These are phyloP conservation scores for Penicillium capsulatum DNA, from an alignment of 2,329 filamentous ascomycete species.

Conservation along the genomic window DNA sequence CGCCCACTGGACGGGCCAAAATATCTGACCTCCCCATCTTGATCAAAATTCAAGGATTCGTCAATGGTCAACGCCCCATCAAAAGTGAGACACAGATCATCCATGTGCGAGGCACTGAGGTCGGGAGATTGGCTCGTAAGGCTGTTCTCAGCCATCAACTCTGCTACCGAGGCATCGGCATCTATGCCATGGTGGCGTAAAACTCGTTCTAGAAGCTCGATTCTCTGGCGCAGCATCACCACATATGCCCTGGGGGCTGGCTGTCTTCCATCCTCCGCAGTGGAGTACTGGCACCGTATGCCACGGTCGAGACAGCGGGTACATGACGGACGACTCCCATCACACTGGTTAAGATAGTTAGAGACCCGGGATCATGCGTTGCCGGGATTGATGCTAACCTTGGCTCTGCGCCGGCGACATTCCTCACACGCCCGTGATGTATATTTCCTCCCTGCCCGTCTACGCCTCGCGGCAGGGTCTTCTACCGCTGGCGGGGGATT, in stretches of 20 bases:
- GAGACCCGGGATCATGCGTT: no score
- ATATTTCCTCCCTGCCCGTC: conserved; percentile 22
- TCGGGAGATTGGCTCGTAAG: conserved; percentile 3
- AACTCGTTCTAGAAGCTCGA: conserved; percentile 31
- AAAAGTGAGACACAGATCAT: conserved; percentile 23
- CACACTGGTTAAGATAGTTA: conserved; percentile 24
- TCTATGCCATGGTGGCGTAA: conserved; percentile 31
- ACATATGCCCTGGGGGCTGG: conserved; percentile 37
- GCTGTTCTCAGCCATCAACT: conserved; percentile 6
- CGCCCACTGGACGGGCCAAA: conserved; percentile 39
- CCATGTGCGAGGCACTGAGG: conserved; percentile 5
- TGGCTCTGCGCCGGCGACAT: conserved; percentile 36
- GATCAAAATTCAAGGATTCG: conserved; percentile 36
- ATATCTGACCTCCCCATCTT: conserved; percentile 34
- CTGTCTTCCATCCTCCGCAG: conserved; percentile 33
- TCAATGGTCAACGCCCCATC: conserved; percentile 35
- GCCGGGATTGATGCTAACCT: conserved; percentile 21
- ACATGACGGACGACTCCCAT: conserved; percentile 32
- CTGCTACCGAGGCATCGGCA: conserved; percentile 22
- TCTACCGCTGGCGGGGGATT: conserved; percentile 7
- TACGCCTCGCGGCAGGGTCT: conserved; percentile 12
- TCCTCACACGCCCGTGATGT: conserved; percentile 35
- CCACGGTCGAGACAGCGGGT: conserved; percentile 30
- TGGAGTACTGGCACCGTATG: conserved; percentile 30
- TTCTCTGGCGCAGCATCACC: conserved; percentile 31